Evolutionary conservation across 441 rosid genomes (phyloP).

Genomic region (Bocquillonia castaneifolia): DNA sequence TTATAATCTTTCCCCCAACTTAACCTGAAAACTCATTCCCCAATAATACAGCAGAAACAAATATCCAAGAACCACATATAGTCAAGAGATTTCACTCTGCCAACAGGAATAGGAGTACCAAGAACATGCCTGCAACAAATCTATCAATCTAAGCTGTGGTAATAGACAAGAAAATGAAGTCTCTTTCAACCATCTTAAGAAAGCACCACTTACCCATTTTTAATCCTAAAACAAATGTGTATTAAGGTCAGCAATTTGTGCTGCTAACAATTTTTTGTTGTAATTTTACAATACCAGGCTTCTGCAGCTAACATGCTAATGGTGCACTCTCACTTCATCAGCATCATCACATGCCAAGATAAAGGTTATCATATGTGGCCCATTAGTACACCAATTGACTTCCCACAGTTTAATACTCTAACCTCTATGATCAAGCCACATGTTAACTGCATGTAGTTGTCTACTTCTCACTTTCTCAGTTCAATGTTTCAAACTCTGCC

Average conservation of each 20-base stretch:
- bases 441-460: neutral
- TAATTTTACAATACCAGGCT: neutral
- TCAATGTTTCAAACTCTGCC: neutral
- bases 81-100: neutral
- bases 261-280: neutral
- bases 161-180: neutral
- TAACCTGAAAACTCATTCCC: neutral
- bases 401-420: neutral
- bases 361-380: neutral
- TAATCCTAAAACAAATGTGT: neutral
- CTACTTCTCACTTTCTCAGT: neutral
- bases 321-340: neutral
- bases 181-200: neutral
- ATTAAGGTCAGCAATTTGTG: neutral
- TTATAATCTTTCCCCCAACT: neutral
- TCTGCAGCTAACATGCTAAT: neutral
- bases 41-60: neutral
- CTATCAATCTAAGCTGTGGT: neutral
- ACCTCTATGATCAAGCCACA: neutral
- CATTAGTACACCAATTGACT: neutral
- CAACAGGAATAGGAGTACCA: neutral
- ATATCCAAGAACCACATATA: neutral
- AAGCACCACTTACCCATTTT: neutral
- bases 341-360: neutral
- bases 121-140: neutral